Evolutionary conservation across 2,329 filamentous ascomycete species (phyloP).

Genomic region (Aspergillus piperis): DNA sequence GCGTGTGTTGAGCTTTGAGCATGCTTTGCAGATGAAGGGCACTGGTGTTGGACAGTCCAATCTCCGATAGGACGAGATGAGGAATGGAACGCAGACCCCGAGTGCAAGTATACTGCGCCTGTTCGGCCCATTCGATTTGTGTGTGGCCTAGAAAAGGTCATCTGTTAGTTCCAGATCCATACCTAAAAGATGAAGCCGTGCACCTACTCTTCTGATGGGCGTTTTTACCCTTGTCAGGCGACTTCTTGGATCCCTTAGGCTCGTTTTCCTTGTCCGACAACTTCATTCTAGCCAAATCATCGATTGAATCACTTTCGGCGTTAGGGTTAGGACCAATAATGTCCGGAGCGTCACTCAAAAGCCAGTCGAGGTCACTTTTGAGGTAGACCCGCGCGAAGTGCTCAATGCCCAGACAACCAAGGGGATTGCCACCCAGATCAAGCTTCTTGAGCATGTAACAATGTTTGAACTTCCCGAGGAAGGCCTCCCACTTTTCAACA

Average conservation of each 20-base stretch:
- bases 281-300: constrained; percentile 13
- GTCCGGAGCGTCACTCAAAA: constrained; percentile 30
- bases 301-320: constrained; percentile 5
- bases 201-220: constrained; percentile 17
- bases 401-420: constrained; percentile 49
- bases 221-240: constrained; percentile 21
- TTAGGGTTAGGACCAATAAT: constrained; percentile 12
- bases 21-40: constrained; percentile 34
- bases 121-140: constrained; percentile 15
- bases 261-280: constrained; percentile 23
- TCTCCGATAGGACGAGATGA: constrained; percentile 33
- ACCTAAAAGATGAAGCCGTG: neutral
- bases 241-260: constrained; percentile 17
- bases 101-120: constrained; percentile 33
- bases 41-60: constrained; percentile 25
- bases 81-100: constrained; percentile 39
- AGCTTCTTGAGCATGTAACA: constrained; percentile 48
- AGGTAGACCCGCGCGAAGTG: constrained; percentile 47
- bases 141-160: constrained; percentile 12
- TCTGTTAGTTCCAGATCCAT: constrained; percentile 4
- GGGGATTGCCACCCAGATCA: constrained; percentile 48
- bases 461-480: constrained; percentile 45
- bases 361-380: constrained; percentile 37
- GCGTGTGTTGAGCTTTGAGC: constrained; percentile 29
- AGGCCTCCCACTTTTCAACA: constrained; percentile 45